Base-by-base conservation (phyloP, 2,329 filamentous ascomycete genomes). In the Lecanosticta acicola region DNA sequence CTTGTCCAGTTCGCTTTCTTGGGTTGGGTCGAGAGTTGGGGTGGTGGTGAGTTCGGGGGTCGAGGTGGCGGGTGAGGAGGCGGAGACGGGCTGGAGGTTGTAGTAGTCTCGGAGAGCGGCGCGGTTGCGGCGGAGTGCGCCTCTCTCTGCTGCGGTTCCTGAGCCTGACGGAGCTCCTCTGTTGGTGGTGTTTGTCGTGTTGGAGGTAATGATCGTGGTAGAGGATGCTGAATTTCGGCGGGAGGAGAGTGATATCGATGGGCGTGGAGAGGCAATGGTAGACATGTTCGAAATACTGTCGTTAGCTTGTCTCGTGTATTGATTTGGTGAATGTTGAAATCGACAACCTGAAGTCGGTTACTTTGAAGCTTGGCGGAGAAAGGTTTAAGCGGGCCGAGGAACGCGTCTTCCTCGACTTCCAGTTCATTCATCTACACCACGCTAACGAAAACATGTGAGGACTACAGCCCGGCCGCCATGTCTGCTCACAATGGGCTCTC, bases 91-190 rank as follows among this genome's bases (percentile, higher is more conserved):
- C 55, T 82, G 84, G 40, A 97, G 77, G 63, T 93, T 93, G 71
- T 97, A 97, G 74, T 95, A 97, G 63, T 96, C 89, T 59, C 93
- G 85, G 16, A 97, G 77, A 4, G 91, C 91, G 45, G 85, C 81
- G 54, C 91, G 85, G 69, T 94, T 94, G 51, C 85, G 77, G 46
- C 79, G 75, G 16, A 64, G 59, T 39, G 71, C 45, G 76, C 74
- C 53, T 71, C 76, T 46, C 64, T 68, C 59, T 60, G 51, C 59
- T 24, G 50, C 48, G 35, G 53, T 48, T 29, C 24, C 24, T 5
- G 7, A 7, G 24, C 24, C 24, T 14, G 49, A 46, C 17, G 58
- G 47, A 17, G 50, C 45, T 3, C 51, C 47, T 54, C 57, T 47
- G 45, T 58, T 53, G 46, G 55, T 60, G 46, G 48, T 64, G 46